Conservation (phyloP, 345 rosid genomes). For the Gossypium mustelinum region DNA sequence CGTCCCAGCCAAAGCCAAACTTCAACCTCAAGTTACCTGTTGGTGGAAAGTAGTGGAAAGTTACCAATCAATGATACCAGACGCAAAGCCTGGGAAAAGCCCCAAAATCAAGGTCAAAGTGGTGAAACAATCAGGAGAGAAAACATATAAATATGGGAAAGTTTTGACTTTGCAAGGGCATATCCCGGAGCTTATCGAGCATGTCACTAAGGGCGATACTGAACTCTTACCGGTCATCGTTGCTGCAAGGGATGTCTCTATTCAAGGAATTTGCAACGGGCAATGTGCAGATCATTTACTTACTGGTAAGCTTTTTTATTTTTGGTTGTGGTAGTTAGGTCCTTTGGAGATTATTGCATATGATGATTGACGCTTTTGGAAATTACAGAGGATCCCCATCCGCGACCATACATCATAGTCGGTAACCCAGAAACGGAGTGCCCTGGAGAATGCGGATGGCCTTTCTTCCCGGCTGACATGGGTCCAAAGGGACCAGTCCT, state of each 20-base stretch:
- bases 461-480: constrained; percentile 39
- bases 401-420: constrained; percentile 42
- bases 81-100: not conserved
- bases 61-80: constrained; percentile 26
- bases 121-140: constrained; percentile 30
- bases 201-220: constrained; percentile 26
- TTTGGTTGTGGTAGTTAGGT: too few relatives aligned
- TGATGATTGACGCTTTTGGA: too few relatives aligned
- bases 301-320: not conserved
- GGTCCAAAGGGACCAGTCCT: constrained; percentile 42
- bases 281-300: constrained; percentile 40
- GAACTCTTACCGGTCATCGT: constrained; percentile 41
- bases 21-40: constrained; percentile 27
- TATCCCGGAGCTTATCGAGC: constrained; percentile 23
- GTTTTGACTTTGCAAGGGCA: constrained; percentile 28
- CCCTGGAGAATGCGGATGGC: constrained; percentile 71
- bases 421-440: constrained; percentile 64
- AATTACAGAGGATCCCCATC: constrained; percentile 5
- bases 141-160: constrained; percentile 33
- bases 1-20: constrained; percentile 13
- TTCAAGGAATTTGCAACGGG: constrained; percentile 44
- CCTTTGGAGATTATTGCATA: too few relatives aligned
- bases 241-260: constrained; percentile 36
- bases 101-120: constrained; percentile 34
- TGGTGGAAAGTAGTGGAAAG: constrained; percentile 52